Percentiles rank a stretch among this genome's conserved stretches.
These are phyloP conservation scores for Nemania serpens DNA, from an alignment of 2,329 filamentous ascomycete species.

Conservation along the genomic window DNA sequence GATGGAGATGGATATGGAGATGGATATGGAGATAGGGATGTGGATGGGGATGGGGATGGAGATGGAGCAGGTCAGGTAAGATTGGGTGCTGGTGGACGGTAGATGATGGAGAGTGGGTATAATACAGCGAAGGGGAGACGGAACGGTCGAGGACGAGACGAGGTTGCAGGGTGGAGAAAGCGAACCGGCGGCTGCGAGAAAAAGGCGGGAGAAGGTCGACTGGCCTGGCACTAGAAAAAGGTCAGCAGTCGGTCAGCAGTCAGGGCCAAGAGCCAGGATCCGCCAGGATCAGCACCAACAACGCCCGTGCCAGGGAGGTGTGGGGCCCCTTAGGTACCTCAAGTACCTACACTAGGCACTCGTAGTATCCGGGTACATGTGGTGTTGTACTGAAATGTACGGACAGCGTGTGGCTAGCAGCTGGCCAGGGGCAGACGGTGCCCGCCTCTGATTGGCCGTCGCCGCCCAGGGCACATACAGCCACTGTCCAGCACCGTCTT, in stretches of 20 bases:
- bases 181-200: not conserved
- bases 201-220: not conserved
- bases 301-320: not conserved
- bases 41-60: not conserved
- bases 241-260: slow-evolving; percentile 24
- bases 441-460: slow-evolving; percentile 30
- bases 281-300: slow-evolving; percentile 22
- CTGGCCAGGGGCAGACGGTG: slow-evolving; percentile 7
- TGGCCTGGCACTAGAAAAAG: not conserved
- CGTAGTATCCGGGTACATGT: no score
- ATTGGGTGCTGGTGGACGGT: not conserved
- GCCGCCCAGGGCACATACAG: no score
- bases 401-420: slow-evolving; percentile 23
- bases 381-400: no score
- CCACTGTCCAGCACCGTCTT: not conserved
- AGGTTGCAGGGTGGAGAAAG: slow-evolving; percentile 30
- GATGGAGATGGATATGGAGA: slow-evolving; percentile 18
- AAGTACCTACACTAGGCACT: not conserved
- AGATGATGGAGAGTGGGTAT: slow-evolving; percentile 16
- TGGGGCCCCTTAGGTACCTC: not conserved
- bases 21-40: not conserved
- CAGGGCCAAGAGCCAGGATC: slow-evolving; percentile 17
- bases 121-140: slow-evolving; percentile 23
- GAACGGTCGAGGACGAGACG: slow-evolving; percentile 34
- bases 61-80: not conserved